phyloP scores from a whole-genome alignment of 208 protist genomes.

The Trypanosoma theileri region DNA sequence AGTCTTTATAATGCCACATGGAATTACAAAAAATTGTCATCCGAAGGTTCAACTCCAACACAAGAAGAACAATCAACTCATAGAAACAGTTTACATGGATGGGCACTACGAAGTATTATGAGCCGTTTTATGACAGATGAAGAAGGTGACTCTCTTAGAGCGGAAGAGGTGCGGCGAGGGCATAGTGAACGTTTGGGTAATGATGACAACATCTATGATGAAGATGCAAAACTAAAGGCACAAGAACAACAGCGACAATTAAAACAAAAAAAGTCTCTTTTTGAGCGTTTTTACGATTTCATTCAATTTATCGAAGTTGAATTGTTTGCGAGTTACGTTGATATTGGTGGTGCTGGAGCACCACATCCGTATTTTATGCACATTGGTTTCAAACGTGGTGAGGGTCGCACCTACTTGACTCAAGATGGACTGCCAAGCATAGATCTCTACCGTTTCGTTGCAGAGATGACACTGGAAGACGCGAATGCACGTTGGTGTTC shows the following conservation, averaged over 20 bases:
- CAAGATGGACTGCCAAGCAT: conserved; percentile 52
- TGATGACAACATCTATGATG: neutral
- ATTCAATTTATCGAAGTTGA: conserved; percentile 78
- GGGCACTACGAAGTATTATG: conserved; percentile 6
- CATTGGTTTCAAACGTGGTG: conserved; percentile 62
- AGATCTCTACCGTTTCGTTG: conserved; percentile 76
- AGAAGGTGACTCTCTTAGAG: neutral
- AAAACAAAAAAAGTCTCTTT: conserved; percentile 28
- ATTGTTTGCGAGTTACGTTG: conserved; percentile 61
- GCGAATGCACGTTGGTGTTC: conserved; percentile 67
- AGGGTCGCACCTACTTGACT: conserved; percentile 64
- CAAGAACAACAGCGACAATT: conserved; percentile 17
- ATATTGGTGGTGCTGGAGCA: conserved; percentile 63
- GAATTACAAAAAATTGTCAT: conserved; percentile 65
- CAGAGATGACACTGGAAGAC: conserved; percentile 72
- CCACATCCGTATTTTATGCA: conserved; percentile 82
- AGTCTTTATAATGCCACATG: conserved; percentile 84
- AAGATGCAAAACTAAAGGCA: neutral
- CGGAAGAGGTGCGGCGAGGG: neutral
- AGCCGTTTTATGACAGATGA: neutral
- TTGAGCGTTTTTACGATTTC: conserved; percentile 76
- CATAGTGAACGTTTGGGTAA: neutral
- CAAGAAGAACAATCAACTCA: conserved; percentile 2
- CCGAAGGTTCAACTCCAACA: conserved; percentile 11
- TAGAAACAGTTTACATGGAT: neutral